Percentiles rank a stretch among this genome's conserved stretches.
Evolutionary conservation across 2,329 filamentous ascomycete species (phyloP).

Genomic region (Epichloe uncinata): DNA sequence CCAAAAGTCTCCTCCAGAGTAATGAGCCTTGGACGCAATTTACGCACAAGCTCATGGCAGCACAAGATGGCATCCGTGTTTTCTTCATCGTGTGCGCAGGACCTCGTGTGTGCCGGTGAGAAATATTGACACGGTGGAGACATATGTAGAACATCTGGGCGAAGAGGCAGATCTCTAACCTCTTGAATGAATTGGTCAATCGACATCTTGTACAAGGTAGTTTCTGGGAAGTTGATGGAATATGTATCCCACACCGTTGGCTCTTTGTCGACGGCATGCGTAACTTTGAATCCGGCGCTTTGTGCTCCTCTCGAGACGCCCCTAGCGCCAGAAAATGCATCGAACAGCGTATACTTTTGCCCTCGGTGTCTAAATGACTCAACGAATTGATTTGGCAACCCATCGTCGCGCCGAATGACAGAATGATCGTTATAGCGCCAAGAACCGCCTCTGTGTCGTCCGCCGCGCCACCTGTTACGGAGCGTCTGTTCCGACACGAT

Average conservation of each 20-base stretch:
- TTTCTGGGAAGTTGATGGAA: conserved; percentile 39
- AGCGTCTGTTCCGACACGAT: conserved; percentile 17
- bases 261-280: conserved; percentile 52
- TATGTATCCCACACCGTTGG: conserved; percentile 44
- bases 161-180: conserved; percentile 12
- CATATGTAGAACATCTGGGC: conserved; percentile 58
- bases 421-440: conserved; percentile 7
- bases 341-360: conserved; percentile 52
- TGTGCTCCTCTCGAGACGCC: conserved; percentile 54
- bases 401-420: not conserved
- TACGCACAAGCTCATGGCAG: conserved; percentile 41
- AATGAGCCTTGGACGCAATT: conserved; percentile 50
- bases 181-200: conserved; percentile 35
- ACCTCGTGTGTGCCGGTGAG: conserved; percentile 56
- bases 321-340: conserved; percentile 61
- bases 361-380: conserved; percentile 6
- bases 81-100: conserved; percentile 54
- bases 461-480: conserved; percentile 20
- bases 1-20: conserved; percentile 73
- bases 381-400: not conserved
- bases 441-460: conserved; percentile 18
- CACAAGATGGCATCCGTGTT: conserved; percentile 50
- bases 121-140: conserved; percentile 70
- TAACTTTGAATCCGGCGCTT: conserved; percentile 41
- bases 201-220: conserved; percentile 33